phyloP scores from a whole-genome alignment of 257 asterid species.

The Jacaranda copaia region DNA sequence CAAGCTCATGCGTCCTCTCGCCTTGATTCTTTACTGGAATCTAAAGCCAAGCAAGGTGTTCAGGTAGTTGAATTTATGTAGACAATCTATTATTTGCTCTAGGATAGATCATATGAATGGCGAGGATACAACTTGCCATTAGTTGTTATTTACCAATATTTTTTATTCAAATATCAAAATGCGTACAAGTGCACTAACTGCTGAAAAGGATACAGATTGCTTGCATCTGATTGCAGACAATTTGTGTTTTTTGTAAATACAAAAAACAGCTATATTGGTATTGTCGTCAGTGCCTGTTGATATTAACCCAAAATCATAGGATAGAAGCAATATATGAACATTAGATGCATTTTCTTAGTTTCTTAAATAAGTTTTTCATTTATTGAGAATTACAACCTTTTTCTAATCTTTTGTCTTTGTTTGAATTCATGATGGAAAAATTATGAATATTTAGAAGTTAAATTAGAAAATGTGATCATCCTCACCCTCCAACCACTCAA shows the following conservation, averaged over 20 bases:
- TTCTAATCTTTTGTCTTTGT: too few relatives aligned
- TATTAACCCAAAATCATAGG: too few relatives aligned
- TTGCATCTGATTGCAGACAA: background rate
- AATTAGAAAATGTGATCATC: too few relatives aligned
- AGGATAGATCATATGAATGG: background rate
- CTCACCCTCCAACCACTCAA: too few relatives aligned
- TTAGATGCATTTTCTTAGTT: background rate
- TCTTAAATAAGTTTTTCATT: background rate
- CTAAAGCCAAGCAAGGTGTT: conserved; percentile 80
- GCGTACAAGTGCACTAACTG: background rate
- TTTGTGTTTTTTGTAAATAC: background rate
- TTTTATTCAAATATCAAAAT: background rate
- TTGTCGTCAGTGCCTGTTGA: background rate
- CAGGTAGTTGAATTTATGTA: conserved; percentile 50
- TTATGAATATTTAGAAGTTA: too few relatives aligned
- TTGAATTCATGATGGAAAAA: too few relatives aligned
- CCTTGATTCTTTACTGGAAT: conserved; percentile 68
- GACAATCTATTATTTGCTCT: conserved; percentile 30
- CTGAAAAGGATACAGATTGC: background rate
- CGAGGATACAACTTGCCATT: background rate
- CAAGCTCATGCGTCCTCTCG: conserved; percentile 57
- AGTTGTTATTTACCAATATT: background rate
- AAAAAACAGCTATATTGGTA: background rate
- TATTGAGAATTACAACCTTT: too few relatives aligned
- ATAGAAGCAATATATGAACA: background rate